phyloP scores from a whole-genome alignment of 352 stramenopile species.

The Pythium aristosporum region DNA sequence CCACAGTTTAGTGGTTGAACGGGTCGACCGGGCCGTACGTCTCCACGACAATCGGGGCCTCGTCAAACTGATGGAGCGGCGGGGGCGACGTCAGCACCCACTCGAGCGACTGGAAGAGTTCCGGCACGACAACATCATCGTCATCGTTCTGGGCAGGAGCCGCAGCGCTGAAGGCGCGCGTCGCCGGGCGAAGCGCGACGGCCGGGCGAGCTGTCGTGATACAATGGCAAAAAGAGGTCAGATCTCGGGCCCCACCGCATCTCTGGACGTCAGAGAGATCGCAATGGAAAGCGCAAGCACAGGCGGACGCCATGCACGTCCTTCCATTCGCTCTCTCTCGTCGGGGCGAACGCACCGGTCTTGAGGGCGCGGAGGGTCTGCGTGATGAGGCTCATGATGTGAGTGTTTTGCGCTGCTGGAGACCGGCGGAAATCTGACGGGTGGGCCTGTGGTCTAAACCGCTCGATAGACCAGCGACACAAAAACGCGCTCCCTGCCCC shows the following conservation, averaged over 20 bases:
- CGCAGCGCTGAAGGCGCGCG: slow-evolving; percentile 58
- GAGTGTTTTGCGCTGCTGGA: slow-evolving; percentile 23
- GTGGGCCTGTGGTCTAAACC: slow-evolving; percentile 17
- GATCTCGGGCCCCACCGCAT: not conserved
- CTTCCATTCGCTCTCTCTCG: not conserved
- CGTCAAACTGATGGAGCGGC: slow-evolving; percentile 89
- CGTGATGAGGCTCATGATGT: slow-evolving; percentile 77
- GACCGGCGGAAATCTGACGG: slow-evolving; percentile 42
- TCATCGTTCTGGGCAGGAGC: slow-evolving; percentile 52
- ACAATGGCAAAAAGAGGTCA: slow-evolving; percentile 18
- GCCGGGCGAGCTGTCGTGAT: slow-evolving; percentile 44
- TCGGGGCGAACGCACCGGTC: slow-evolving; percentile 48
- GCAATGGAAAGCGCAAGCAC: not conserved
- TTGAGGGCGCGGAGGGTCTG: slow-evolving; percentile 80
- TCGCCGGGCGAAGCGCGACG: slow-evolving; percentile 46
- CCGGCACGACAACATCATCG: slow-evolving; percentile 78
- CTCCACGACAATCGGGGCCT: slow-evolving; percentile 86
- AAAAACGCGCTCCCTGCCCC: slow-evolving; percentile 24
- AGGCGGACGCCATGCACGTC: not conserved
- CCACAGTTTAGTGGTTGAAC: slow-evolving; percentile 60
- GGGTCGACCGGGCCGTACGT: slow-evolving; percentile 85
- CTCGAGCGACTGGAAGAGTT: slow-evolving; percentile 81
- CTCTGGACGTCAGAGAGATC: not conserved
- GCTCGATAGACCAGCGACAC: slow-evolving; percentile 27
- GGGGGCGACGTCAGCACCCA: slow-evolving; percentile 82